Percentiles rank a stretch among this genome's conserved stretches.
Evolutionary conservation across 805 yeast genomes (phyloP).

Genomic region (Lipomyces anomalus): DNA sequence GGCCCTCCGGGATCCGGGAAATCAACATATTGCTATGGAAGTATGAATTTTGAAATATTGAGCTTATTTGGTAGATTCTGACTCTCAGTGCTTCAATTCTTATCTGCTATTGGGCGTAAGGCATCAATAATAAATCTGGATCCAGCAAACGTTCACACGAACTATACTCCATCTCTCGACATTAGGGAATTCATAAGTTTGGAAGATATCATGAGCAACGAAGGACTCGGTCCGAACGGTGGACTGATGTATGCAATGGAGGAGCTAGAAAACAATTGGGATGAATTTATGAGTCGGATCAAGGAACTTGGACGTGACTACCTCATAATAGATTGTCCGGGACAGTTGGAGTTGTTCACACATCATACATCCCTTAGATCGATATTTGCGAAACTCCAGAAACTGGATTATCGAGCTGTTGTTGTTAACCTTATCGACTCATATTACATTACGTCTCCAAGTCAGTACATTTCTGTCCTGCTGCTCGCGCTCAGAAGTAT

Average conservation of each 20-base stretch:
- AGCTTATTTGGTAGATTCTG: conserved; percentile 22
- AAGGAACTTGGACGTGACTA: conserved; percentile 50
- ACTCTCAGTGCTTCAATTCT: conserved; percentile 62
- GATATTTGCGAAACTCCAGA: conserved; percentile 61
- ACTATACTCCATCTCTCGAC: conserved; percentile 70
- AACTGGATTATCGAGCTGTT: conserved; percentile 52
- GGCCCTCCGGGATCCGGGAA: conserved; percentile 99
- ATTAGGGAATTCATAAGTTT: conserved; percentile 69
- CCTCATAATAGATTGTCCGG: conserved; percentile 79
- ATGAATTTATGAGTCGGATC: conserved; percentile 53
- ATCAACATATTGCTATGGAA: conserved; percentile 88
- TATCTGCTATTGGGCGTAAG: conserved; percentile 89
- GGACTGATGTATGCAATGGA: conserved; percentile 88
- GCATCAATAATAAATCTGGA: conserved; percentile 82
- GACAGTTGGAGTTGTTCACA: conserved; percentile 93
- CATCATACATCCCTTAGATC: conserved; percentile 69
- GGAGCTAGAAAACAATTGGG: conserved; percentile 49
- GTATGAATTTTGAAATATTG: conserved; percentile 6
- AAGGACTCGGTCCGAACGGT: conserved; percentile 79
- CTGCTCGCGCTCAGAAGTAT: conserved; percentile 79
- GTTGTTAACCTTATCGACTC: conserved; percentile 86
- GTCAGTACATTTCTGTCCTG: conserved; percentile 79
- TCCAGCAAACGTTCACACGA: conserved; percentile 75
- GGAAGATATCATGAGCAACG: conserved; percentile 72
- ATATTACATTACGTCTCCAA: conserved; percentile 73